Evolutionary conservation across 805 yeast species (phyloP).

Genomic region (Candida maris): DNA sequence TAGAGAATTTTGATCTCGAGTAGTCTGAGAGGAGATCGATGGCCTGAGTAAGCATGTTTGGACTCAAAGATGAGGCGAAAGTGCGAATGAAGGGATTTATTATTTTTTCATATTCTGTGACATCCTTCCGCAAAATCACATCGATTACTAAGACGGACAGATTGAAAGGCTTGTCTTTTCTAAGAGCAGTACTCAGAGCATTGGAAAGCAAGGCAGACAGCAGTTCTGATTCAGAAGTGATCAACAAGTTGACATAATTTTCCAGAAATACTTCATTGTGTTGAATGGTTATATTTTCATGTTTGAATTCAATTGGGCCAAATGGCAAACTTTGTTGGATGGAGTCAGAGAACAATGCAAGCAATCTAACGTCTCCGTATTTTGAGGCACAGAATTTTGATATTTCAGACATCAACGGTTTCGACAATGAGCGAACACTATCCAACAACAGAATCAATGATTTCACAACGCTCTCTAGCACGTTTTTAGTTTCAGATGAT

Average conservation of each 20-base stretch:
- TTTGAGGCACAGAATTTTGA: conserved; percentile 11
- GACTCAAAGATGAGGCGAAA: conserved; percentile 33
- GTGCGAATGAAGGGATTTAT: conserved; percentile 33
- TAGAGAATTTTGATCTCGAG: conserved; percentile 10
- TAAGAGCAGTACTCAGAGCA: too few species aligned
- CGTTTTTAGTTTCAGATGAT: conserved; percentile 2
- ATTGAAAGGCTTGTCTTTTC: conserved; percentile 23
- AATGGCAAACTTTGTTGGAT: conserved; percentile 24
- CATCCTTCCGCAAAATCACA: conserved; percentile 23
- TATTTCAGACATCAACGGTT: conserved; percentile 8
- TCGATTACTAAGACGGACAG: conserved; percentile 29
- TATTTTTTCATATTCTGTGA: conserved; percentile 18
- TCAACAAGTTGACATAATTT: conserved; percentile 22
- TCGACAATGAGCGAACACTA: conserved; percentile 12
- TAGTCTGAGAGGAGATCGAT: conserved; percentile 32
- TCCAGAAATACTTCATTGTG: conserved; percentile 19
- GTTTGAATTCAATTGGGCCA: conserved; percentile 14
- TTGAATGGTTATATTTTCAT: conserved; percentile 8
- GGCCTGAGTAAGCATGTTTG: conserved; percentile 29
- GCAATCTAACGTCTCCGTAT: conserved; percentile 8
- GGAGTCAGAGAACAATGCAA: conserved; percentile 21
- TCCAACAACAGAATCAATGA: conserved; percentile 18
- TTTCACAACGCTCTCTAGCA: conserved; percentile 11
- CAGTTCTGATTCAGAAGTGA: conserved; percentile 15
- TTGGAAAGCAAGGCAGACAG: conserved; percentile 20